Base-by-base conservation (phyloP, 2,329 filamentous ascomycete species). In the Colletotrichum sp. region DNA sequence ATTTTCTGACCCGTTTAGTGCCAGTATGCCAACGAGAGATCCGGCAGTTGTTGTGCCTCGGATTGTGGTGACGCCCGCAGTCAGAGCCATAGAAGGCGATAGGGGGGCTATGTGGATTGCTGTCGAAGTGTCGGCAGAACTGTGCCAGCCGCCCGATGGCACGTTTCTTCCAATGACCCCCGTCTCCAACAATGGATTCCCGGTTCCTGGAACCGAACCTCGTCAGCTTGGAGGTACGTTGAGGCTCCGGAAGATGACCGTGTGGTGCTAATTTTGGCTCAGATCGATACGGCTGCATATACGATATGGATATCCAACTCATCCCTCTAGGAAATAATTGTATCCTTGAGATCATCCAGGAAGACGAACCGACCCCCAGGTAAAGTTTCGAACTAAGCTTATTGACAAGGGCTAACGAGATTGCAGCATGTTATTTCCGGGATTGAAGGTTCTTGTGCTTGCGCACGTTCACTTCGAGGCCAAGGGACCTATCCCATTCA, bases 381-480 rank as follows among this genome's bases (percentile, higher is more conserved):
- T 89, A 79, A 77, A 84, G 32, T 80, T 21, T 39, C 16, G 15
- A 18, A 12, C 34, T 24, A 12, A 18, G 12, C 49, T 21, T n/a
- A 28, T 32, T 12, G n/a, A 30, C 10, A 18, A 13, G 15, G 21
- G 59, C 62, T 76, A 44, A 76, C 62, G 12, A 18, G 10, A 15
- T 66, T 7, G 34, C 68, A 90, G 88, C 18, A 86, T 81, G 8
- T 81, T 90, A 52, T 82, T 80, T 36, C 82, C 85, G 0, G 87
- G 87, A 13, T 88, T 88, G 21, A 87, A 83, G 15, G 78, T 88
- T 12, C 83, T 92, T 3, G 79, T 91, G 32, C 81, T 92, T n/a
- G 89, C 85, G 15, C 87, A 89, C 60, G 78, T 91, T 6, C 81
- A 81, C 7, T 81, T 90, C 13, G 68, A 26, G 59, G 63, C 52